Conservation (phyloP, 2,329 filamentous ascomycete genomes). For the Rutstroemia sp. region DNA sequence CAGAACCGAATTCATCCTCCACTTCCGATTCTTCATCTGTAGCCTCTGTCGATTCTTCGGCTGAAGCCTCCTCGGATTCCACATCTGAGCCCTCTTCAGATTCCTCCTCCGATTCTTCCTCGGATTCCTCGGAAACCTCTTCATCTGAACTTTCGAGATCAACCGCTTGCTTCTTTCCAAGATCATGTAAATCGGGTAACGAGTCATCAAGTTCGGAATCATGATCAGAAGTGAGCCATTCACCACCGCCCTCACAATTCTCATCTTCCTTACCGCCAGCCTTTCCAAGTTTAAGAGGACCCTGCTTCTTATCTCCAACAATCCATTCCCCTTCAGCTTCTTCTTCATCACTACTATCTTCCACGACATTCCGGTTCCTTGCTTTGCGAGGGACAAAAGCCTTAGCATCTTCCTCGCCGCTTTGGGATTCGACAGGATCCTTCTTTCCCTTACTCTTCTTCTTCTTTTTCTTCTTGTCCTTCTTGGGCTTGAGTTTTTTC, state of each 20-base stretch:
- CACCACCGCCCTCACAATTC: slow-evolving; percentile 78
- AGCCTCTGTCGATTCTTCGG: slow-evolving; percentile 25
- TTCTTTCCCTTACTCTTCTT: slow-evolving; percentile 30
- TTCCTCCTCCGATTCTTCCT: slow-evolving; percentile 27
- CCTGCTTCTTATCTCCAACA: slow-evolving; percentile 60
- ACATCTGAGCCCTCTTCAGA: slow-evolving; percentile 32
- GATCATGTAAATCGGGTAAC: slow-evolving; percentile 32
- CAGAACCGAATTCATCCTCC: slow-evolving; percentile 28
- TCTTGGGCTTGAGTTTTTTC: slow-evolving; percentile 35
- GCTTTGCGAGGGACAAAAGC: slow-evolving; percentile 32
- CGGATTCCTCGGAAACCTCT: slow-evolving; percentile 29
- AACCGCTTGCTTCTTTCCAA: slow-evolving; percentile 14
- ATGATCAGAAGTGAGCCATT: slow-evolving; percentile 61
- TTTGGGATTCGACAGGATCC: slow-evolving; percentile 1
- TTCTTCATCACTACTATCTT: slow-evolving; percentile 57
- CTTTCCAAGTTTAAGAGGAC: slow-evolving; percentile 56
- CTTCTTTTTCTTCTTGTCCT: slow-evolving; percentile 34
- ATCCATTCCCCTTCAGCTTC: slow-evolving; percentile 74
- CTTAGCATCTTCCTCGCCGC: slow-evolving; percentile 16
- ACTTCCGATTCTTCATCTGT: slow-evolving; percentile 32
- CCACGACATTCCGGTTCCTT: slow-evolving; percentile 48
- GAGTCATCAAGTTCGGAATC: slow-evolving; percentile 44
- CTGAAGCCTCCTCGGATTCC: slow-evolving; percentile 29
- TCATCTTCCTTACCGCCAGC: slow-evolving; percentile 84
- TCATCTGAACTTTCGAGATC: slow-evolving; percentile 27